A percentile compares a stretch with the other conserved stretches of the same genome.
These are phyloP conservation scores for Paxillus rubicundulus DNA, from an alignment of 768 basidiomycete species.

Conservation along the genomic window DNA sequence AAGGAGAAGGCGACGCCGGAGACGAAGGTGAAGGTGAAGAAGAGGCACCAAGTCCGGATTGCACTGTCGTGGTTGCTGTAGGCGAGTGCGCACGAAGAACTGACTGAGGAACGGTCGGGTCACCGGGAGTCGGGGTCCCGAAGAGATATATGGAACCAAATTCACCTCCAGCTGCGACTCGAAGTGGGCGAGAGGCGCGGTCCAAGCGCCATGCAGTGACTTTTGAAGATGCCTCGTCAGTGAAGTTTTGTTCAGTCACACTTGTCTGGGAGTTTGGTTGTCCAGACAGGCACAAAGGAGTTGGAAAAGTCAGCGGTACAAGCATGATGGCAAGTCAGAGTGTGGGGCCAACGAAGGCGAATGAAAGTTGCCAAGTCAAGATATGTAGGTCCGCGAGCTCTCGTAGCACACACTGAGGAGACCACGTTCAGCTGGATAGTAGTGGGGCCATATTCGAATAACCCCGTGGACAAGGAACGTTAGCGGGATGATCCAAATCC, in stretches of 20 bases:
- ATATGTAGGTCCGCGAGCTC: neutral
- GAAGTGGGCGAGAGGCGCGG: slow-evolving; percentile 6
- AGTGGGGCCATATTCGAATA: neutral
- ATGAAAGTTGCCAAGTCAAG: neutral
- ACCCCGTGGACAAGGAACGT: neutral
- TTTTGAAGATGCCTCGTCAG: slow-evolving; percentile 17
- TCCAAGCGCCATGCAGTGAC: slow-evolving; percentile 18
- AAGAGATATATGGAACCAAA: slow-evolving; percentile 29
- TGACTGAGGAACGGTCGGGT: slow-evolving; percentile 10
- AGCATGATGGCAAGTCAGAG: slow-evolving; percentile 21
- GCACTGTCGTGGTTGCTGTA: slow-evolving; percentile 1
- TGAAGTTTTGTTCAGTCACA: slow-evolving; percentile 23
- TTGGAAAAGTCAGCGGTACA: slow-evolving; percentile 24
- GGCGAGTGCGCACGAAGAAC: slow-evolving; percentile 12
- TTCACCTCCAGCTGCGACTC: slow-evolving; percentile 21
- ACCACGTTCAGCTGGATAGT: neutral
- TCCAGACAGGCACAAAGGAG: slow-evolving; percentile 11
- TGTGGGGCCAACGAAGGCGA: neutral
- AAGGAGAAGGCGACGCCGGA: slow-evolving; percentile 15
- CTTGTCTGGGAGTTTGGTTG: slow-evolving; percentile 10
- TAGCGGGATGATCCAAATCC: slow-evolving; percentile 4
- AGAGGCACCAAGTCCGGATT: slow-evolving; percentile 9
- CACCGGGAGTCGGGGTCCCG: slow-evolving; percentile 23
- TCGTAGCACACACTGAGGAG: slow-evolving; percentile 7
- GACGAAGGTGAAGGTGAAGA: slow-evolving; percentile 25